Conservation (phyloP, 495 filamentous ascomycete genomes). For the Daldinia vernicosa region DNA sequence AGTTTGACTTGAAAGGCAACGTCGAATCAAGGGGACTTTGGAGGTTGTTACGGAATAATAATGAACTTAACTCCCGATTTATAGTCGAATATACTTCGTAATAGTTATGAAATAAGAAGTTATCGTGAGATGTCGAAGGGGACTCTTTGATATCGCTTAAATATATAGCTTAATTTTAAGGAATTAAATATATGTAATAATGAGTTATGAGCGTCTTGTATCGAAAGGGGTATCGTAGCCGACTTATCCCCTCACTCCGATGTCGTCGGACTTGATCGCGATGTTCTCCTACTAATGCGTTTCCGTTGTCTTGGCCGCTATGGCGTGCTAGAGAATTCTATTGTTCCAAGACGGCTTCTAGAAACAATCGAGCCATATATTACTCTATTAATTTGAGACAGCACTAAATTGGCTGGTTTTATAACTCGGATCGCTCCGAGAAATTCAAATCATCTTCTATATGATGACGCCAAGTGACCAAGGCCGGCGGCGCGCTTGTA, state of each 20-base stretch:
- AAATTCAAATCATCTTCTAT: slow-evolving; percentile 2
- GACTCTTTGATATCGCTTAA: not conserved
- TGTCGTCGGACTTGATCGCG: slow-evolving; percentile 24
- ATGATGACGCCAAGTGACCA: slow-evolving; percentile 27
- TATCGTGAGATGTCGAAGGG: not conserved
- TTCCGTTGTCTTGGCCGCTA: slow-evolving; percentile 35
- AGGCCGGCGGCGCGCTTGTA: slow-evolving; percentile 35
- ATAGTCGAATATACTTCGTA: not conserved
- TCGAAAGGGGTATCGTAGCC: not conserved
- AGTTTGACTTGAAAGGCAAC: not conserved
- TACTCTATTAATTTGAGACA: not conserved
- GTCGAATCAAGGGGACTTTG: not conserved
- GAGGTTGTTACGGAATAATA: not conserved
- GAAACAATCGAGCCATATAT: slow-evolving; percentile 13
- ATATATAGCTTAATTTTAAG: no score
- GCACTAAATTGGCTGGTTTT: not conserved
- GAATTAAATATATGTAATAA: no score
- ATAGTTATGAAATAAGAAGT: not conserved
- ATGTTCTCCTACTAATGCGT: slow-evolving; percentile 6
- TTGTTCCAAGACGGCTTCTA: not conserved
- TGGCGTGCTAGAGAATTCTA: slow-evolving; percentile 27
- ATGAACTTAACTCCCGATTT: not conserved
- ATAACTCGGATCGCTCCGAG: slow-evolving; percentile 25
- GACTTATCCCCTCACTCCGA: slow-evolving; percentile 27
- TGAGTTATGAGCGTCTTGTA: not conserved